Conservation (phyloP, 2,329 filamentous ascomycete genomes). For the Claviceps fusiformis region DNA sequence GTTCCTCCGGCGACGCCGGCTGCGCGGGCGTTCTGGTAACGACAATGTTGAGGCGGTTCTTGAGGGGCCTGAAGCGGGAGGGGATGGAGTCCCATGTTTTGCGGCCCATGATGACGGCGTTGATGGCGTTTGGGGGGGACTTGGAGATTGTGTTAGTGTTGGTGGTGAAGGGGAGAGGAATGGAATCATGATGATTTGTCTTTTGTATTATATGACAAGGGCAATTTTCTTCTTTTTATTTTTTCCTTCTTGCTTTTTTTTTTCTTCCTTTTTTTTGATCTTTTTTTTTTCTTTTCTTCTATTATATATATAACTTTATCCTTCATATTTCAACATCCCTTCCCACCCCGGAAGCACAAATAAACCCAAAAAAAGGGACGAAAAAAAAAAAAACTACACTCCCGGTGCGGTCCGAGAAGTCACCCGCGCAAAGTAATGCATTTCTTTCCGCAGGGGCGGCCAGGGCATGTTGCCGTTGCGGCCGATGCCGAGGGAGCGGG, state of each 20-base stretch:
- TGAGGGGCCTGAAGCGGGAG: slow-evolving; percentile 61
- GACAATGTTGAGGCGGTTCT: slow-evolving; percentile 69
- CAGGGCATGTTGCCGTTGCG: slow-evolving; percentile 68
- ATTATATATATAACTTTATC: too few species aligned
- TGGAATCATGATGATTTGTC: too few species aligned
- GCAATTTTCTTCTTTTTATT: not conserved
- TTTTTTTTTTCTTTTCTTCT: not conserved
- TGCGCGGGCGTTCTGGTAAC: slow-evolving; percentile 41
- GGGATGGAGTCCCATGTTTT: slow-evolving; percentile 96
- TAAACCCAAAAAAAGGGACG: not conserved
- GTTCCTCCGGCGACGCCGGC: not conserved
- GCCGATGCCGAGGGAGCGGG: slow-evolving; percentile 83
- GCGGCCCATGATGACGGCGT: slow-evolving; percentile 91
- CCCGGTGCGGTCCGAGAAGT: slow-evolving; percentile 51
- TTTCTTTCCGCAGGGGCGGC: slow-evolving; percentile 78
- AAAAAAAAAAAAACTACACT: slow-evolving; percentile 16
- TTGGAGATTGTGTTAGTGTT: slow-evolving; percentile 6
- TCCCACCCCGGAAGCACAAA: too few species aligned
- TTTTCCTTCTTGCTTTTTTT: not conserved
- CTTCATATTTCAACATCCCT: too few species aligned
- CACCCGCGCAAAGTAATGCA: slow-evolving; percentile 87
- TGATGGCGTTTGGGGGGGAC: slow-evolving; percentile 28
- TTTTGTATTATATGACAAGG: too few species aligned
- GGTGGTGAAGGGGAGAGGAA: too few species aligned
- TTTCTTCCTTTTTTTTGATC: not conserved